Conservation (phyloP, 1,139 yeast species). For the Sugiyamaella xylanicola region DNA sequence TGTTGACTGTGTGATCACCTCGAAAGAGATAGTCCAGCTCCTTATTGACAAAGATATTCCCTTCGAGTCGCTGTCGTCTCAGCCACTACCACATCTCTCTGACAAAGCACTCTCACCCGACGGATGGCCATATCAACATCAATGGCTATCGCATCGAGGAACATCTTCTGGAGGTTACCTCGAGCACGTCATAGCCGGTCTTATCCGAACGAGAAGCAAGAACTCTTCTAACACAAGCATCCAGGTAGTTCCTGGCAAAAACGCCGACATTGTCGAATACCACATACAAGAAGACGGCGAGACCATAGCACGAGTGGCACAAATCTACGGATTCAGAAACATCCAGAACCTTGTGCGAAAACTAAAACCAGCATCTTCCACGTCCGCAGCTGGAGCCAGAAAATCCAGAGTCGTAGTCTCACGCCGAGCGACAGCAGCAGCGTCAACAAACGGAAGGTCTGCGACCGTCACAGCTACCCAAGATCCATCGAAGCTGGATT, state of each 20-base stretch:
- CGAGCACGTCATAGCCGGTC: slow-evolving; percentile 40
- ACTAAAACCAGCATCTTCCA: slow-evolving; percentile 54
- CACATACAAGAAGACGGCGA: slow-evolving; percentile 46
- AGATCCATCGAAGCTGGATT: slow-evolving; percentile 72
- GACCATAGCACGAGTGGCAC: slow-evolving; percentile 65
- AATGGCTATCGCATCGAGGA: slow-evolving; percentile 78
- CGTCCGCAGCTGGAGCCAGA: slow-evolving; percentile 20
- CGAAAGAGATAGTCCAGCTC: slow-evolving; percentile 79
- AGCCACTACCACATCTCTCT: slow-evolving; percentile 6
- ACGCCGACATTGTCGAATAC: slow-evolving; percentile 73
- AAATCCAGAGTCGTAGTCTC: slow-evolving; percentile 30
- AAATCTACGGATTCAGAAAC: slow-evolving; percentile 89
- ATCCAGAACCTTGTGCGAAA: slow-evolving; percentile 90
- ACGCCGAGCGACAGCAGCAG: slow-evolving; percentile 21
- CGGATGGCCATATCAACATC: slow-evolving; percentile 60
- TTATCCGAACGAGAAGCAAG: slow-evolving; percentile 27
- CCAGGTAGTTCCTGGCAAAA: slow-evolving; percentile 57
- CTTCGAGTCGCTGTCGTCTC: slow-evolving; percentile 23
- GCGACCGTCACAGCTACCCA: background rate
- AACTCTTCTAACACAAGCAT: slow-evolving; percentile 31
- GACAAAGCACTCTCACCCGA: slow-evolving; percentile 48
- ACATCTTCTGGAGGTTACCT: slow-evolving; percentile 82
- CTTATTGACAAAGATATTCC: slow-evolving; percentile 53
- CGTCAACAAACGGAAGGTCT: slow-evolving; percentile 16
- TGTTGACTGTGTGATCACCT: slow-evolving; percentile 93